Evolutionary conservation across 2,329 filamentous ascomycete genomes (phyloP).

Genomic region (Neonectria sp.): DNA sequence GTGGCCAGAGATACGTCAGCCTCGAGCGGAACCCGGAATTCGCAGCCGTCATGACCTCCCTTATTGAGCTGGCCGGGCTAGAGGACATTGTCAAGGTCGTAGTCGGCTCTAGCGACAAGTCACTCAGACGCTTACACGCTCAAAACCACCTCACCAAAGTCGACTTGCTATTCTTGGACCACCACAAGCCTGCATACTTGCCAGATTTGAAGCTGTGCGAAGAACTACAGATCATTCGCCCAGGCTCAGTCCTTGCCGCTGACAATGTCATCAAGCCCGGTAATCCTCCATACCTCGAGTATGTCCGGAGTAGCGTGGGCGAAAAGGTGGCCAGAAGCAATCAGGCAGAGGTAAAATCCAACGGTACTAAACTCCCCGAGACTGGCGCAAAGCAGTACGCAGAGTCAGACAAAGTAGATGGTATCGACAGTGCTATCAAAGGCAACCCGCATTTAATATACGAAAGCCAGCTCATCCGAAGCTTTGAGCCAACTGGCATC

Average conservation of each 20-base stretch:
- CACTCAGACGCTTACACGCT: slow-evolving; percentile 71
- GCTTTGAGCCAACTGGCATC: slow-evolving; percentile 77
- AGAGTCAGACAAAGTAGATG: slow-evolving; percentile 66
- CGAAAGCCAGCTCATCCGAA: slow-evolving; percentile 73
- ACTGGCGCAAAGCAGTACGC: slow-evolving; percentile 65
- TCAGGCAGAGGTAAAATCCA: slow-evolving; percentile 50
- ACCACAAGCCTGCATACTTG: slow-evolving; percentile 83
- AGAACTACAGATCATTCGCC: slow-evolving; percentile 74
- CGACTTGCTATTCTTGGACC: slow-evolving; percentile 84
- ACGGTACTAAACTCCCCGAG: slow-evolving; percentile 49
- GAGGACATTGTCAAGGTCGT: slow-evolving; percentile 78
- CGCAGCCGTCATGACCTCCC: slow-evolving; percentile 75
- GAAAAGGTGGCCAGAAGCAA: slow-evolving; percentile 65
- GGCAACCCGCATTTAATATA: slow-evolving; percentile 79
- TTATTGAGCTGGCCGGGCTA: slow-evolving; percentile 82
- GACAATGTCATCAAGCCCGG: slow-evolving; percentile 82
- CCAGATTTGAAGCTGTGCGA: slow-evolving; percentile 85
- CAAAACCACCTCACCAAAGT: slow-evolving; percentile 70
- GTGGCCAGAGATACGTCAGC: slow-evolving; percentile 77
- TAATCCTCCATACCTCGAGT: slow-evolving; percentile 79
- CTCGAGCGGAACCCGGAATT: slow-evolving; percentile 83
- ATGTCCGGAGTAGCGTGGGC: slow-evolving; percentile 75
- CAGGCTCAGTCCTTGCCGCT: slow-evolving; percentile 76
- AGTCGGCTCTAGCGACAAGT: slow-evolving; percentile 77
- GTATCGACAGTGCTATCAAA: slow-evolving; percentile 48